Base-by-base conservation (phyloP, 805 yeast genomes). In the Candida quercuum region DNA sequence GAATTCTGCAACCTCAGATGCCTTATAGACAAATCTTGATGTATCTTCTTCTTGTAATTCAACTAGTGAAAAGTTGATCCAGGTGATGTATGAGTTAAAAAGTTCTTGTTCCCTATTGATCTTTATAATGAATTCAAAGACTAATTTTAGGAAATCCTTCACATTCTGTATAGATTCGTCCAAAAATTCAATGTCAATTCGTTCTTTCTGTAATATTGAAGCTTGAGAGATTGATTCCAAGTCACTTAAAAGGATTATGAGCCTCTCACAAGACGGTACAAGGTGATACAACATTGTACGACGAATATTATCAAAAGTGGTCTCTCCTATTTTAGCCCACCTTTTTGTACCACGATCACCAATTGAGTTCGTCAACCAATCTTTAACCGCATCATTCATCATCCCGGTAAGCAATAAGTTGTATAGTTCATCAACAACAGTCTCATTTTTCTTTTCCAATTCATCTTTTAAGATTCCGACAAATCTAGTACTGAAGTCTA, bases 291-390 rank as follows among this genome's bases (percentile, higher is more conserved):
- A 71, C 1, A 76, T 45, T 0, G 63, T 55, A 38, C 74, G 71
- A 37, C 78, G 59, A 1, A 72, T 57, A 32, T 61, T 60, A 30
- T 78, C 81, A 49, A 72, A 80, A 12, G 71, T 63, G 2, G 66
- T 56, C 25, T 66, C 68, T 0, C 83, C 81, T 14, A 69, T 36
- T 36, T 67, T 69, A 3, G 61, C 59, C 73, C 86, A 73, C 45
- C 74, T 65, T 43, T 72, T 74, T 15, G 74, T 54, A 21, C 85
- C 85, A 43, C 83, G 63, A 43, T 81, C 87, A 0, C 86, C 88
- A 24, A 83, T 61, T 33, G 78, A 75, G 46, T 80, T 79, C 17
- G 74, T 67, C 51, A 84, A 61, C 78, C 79, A 83, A 39, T 75
- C 78, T 41, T 67, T 69, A 2, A 76, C 60, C 1, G 65, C 57